Base-by-base conservation (phyloP, 2,329 filamentous ascomycete genomes). In the Zymoseptoria ardabiliae region DNA sequence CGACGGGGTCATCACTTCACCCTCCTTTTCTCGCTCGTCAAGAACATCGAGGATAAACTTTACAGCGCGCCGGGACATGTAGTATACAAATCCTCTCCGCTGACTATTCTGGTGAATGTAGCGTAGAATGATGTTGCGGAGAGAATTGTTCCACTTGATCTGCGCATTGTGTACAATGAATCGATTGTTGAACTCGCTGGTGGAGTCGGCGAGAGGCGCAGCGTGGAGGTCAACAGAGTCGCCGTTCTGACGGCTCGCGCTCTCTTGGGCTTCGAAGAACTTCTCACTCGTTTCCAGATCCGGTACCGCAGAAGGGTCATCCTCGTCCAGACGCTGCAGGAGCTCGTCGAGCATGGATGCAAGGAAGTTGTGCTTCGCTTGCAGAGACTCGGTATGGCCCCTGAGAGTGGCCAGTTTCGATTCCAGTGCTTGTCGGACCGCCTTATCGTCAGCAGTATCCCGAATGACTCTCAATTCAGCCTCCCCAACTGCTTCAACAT, bases 31-130 rank as follows among this genome's bases (percentile, higher is more conserved):
- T 73, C 97, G 92, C 71, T 99, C 94, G 58, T 97, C 92, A 2
- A 99, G 90, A 66, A 99, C 96, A 73, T 99, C 94, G 9, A 97
- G 79, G 59, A 99, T 97, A 72, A 99, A 99, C 70, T 97, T 99
- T 70, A 99, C 90, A 3, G 94, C 95, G 63, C 91, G 86, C 53
- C 93, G 85, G 10, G 95, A 97, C 77, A 97, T 88, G 75, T 99
- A 99, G 77, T 99, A 99, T 28, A 99, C 87, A 71, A 99, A 97
- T 56, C 94, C 95, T 66, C 94, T 86, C 55, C 94, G 85, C 75
- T 99, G 95, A 72, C 92, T 91, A 69, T 96, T 94, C 78, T 99
- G 94, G 71, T 99, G 94, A 63, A 94, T 95, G 73, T 99, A 99
- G 22, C 94, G 90, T 49, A 99, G 82, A 54, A 99, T 94, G 69